phyloP scores from a whole-genome alignment of 768 basidiomycete species.

The Mycena floridula region DNA sequence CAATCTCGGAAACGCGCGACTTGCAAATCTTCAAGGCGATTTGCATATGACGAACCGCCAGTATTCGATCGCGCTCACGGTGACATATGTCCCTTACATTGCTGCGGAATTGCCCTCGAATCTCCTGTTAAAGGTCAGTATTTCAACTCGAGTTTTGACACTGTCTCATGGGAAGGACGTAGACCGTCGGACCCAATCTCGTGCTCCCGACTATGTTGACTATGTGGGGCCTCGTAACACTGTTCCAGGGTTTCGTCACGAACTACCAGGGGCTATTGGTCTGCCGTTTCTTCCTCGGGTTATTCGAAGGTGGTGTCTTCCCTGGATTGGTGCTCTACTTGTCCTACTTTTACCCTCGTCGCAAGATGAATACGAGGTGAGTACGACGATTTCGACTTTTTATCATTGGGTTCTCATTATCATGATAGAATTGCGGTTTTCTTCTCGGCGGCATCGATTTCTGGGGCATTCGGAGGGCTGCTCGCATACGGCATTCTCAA shows the following conservation, averaged over 20 bases:
- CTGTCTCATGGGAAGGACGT: neutral
- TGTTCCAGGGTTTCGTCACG: conserved; percentile 50
- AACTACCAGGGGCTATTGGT: conserved; percentile 38
- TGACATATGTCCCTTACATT: conserved; percentile 50
- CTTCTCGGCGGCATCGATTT: conserved; percentile 48
- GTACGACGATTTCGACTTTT: too few species aligned
- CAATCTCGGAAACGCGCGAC: conserved; percentile 54
- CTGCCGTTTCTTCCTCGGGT: conserved; percentile 48
- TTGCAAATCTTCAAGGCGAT: conserved; percentile 53
- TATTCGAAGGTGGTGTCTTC: conserved; percentile 47
- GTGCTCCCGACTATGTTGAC: conserved; percentile 56
- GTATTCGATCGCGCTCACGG: conserved; percentile 45
- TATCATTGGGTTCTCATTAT: too few species aligned
- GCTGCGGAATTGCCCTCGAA: conserved; percentile 57
- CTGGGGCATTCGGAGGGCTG: conserved; percentile 65
- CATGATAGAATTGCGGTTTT: conserved; percentile 36
- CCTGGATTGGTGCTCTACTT: conserved; percentile 33
- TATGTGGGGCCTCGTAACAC: conserved; percentile 62
- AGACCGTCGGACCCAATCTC: conserved; percentile 49
- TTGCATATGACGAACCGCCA: conserved; percentile 42
- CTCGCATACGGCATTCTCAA: conserved; percentile 61
- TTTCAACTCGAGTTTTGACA: neutral
- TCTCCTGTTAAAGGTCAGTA: conserved; percentile 44
- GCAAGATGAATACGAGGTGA: conserved; percentile 42
- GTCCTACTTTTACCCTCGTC: conserved; percentile 36